Conservation (phyloP, 106 monocot species). For the Acanthochlamys bracteata region DNA sequence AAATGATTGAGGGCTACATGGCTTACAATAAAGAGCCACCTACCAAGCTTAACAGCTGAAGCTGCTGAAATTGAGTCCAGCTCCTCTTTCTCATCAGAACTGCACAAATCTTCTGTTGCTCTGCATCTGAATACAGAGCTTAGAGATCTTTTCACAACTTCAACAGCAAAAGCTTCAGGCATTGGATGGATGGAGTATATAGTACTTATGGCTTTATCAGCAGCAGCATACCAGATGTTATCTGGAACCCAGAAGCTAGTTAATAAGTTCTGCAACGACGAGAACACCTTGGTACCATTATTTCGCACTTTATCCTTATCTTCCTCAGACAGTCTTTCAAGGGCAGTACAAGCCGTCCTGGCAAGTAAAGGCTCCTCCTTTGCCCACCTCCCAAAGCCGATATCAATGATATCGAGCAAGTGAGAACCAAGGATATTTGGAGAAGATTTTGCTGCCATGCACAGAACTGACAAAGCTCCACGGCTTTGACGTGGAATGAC, state of each 20-base stretch:
- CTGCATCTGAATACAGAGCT: slow-evolving; percentile 32
- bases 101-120: slow-evolving; percentile 18
- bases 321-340: slow-evolving; percentile 78
- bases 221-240: slow-evolving; percentile 82
- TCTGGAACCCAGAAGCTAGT: slow-evolving; percentile 66
- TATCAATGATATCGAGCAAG: slow-evolving; percentile 83
- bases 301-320: slow-evolving; percentile 68
- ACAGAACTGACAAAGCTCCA: slow-evolving; percentile 83
- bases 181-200: slow-evolving; percentile 72
- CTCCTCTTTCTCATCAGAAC: slow-evolving; percentile 14
- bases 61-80: slow-evolving; percentile 17
- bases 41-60: slow-evolving; percentile 46
- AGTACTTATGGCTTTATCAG: slow-evolving; percentile 80
- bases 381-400: slow-evolving; percentile 97
- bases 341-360: slow-evolving; percentile 80
- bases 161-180: slow-evolving; percentile 77
- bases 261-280: slow-evolving; percentile 47
- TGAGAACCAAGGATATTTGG: slow-evolving; percentile 68
- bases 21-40: slow-evolving; percentile 77
- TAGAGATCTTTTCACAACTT: slow-evolving; percentile 49
- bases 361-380: slow-evolving; percentile 94
- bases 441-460: slow-evolving; percentile 91
- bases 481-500: slow-evolving; percentile 61
- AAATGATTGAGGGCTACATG: slow-evolving; percentile 85
- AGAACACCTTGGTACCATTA: slow-evolving; percentile 48